These are phyloP conservation scores for Magnaporthiopsis incrustans DNA, from an alignment of 2,329 filamentous ascomycete genomes.

Conservation along the genomic window DNA sequence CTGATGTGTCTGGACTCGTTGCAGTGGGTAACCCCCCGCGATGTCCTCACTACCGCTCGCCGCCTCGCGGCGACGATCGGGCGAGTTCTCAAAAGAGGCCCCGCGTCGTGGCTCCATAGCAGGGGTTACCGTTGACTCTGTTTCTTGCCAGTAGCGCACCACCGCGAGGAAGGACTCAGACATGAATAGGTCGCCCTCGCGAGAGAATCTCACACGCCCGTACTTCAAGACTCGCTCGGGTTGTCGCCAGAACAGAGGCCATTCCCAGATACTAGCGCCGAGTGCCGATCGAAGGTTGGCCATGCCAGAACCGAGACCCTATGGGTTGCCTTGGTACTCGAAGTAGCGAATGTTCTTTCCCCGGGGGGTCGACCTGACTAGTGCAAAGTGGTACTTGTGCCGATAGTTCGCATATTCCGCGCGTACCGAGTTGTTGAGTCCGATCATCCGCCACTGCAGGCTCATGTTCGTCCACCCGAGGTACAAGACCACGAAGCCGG, in stretches of 20 bases:
- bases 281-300: background rate
- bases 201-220: background rate
- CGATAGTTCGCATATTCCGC: background rate
- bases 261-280: background rate
- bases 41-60: background rate
- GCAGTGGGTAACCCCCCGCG: no score
- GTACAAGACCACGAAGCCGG: background rate
- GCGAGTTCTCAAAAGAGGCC: background rate
- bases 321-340: background rate
- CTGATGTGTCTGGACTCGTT: background rate
- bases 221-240: background rate
- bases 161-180: background rate
- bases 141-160: background rate
- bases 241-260: background rate
- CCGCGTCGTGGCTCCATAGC: background rate
- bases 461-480: background rate
- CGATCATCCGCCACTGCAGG: background rate
- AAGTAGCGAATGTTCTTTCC: background rate
- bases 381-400: background rate
- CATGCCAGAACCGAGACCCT: background rate
- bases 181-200: background rate
- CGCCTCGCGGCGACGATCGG: no score
- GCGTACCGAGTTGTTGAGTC: background rate
- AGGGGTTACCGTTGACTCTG: background rate
- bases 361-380: background rate